A percentile compares a stretch with the other conserved stretches of the same genome.
phyloP scores from a whole-genome alignment of 768 basidiomycete genomes.

The Sistotremastrum suecicum region DNA sequence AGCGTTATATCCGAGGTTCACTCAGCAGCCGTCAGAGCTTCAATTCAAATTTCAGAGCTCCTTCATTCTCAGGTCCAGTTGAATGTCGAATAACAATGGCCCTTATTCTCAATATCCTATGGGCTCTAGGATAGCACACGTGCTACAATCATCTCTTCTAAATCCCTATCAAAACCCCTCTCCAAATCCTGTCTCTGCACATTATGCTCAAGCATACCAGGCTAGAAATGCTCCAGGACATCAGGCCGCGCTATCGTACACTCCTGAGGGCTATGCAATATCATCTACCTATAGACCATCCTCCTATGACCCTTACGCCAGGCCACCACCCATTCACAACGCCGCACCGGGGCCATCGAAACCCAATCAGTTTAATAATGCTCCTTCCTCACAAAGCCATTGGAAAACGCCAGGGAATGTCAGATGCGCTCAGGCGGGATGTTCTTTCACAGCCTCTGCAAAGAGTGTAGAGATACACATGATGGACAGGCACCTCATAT shows the following conservation, averaged over 20 bases:
- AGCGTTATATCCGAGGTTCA: too few relatives aligned
- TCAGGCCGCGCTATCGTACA: conserved; percentile 12
- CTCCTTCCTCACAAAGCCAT: conserved; percentile 12
- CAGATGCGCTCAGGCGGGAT: conserved; percentile 50
- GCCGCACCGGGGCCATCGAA: conserved; percentile 3
- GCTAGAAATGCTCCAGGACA: conserved; percentile 4
- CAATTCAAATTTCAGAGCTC: too few relatives aligned
- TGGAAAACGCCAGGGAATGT: conserved; percentile 53
- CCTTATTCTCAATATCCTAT: too few relatives aligned
- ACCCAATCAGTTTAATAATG: conserved; percentile 1
- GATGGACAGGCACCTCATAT: conserved; percentile 86
- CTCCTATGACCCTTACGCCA: neutral
- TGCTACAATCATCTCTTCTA: too few relatives aligned
- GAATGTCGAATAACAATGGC: too few relatives aligned
- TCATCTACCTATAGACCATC: conserved; percentile 24
- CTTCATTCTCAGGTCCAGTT: too few relatives aligned
- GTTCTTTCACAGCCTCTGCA: conserved; percentile 51
- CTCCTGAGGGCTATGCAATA: conserved; percentile 22
- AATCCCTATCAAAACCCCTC: too few relatives aligned
- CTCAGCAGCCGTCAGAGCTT: too few relatives aligned
- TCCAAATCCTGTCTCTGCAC: conserved; percentile 19
- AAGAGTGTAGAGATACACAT: conserved; percentile 66
- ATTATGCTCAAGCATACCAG: conserved; percentile 43
- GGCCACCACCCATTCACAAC: conserved; percentile 1
- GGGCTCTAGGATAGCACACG: too few relatives aligned